These are phyloP conservation scores for Amanita rubescens DNA, from an alignment of 768 basidiomycete genomes.

Conservation along the genomic window DNA sequence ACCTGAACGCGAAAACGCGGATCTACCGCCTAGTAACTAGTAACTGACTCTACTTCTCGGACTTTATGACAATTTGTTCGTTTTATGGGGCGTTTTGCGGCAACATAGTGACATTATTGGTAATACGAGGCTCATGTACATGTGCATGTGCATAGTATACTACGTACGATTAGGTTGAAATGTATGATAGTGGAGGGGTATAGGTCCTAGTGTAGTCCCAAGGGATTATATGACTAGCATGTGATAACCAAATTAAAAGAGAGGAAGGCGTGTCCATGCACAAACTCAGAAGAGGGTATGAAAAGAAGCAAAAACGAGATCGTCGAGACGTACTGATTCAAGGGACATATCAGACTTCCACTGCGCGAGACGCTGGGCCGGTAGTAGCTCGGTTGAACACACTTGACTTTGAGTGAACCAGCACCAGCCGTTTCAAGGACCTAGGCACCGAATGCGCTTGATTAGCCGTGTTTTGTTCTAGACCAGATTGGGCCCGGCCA, in stretches of 20 bases:
- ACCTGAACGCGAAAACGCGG: not conserved
- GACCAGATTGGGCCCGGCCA: not conserved
- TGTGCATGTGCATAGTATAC: conserved; percentile 6
- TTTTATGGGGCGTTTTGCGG: not conserved
- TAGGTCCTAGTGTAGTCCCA: conserved; percentile 1
- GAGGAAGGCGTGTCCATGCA: conserved; percentile 10
- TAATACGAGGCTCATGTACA: conserved; percentile 2
- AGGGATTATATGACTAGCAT: conserved; percentile 6
- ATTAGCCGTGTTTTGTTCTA: not conserved
- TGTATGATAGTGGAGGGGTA: not conserved
- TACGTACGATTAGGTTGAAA: conserved; percentile 1
- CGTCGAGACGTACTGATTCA: not conserved
- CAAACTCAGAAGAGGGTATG: not conserved
- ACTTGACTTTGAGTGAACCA: conserved; percentile 8
- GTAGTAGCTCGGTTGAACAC: conserved; percentile 3
- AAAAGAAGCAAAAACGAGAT: conserved; percentile 7
- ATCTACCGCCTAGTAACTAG: not conserved
- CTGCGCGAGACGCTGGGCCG: not conserved
- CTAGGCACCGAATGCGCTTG: conserved; percentile 1
- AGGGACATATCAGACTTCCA: not conserved
- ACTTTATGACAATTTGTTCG: not conserved
- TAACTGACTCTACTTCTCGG: not conserved
- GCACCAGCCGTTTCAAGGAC: conserved; percentile 6
- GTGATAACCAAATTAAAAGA: conserved; percentile 5
- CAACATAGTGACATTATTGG: conserved; percentile 2